phyloP scores from a whole-genome alignment of 108 stramenopile species.

The Skeletonema marinoi region DNA sequence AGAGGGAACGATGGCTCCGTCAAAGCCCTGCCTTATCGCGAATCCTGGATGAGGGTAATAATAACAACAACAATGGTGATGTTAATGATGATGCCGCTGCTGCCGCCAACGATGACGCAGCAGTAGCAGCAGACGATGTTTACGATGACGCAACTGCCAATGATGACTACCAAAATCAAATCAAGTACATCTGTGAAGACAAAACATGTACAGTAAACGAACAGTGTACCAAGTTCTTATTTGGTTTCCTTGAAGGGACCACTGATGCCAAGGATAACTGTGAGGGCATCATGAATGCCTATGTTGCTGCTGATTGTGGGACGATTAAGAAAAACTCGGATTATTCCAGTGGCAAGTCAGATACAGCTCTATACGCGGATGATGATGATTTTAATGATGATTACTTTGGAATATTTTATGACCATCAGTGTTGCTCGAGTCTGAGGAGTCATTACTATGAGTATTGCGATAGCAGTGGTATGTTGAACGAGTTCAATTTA shows the following conservation, averaged over 20 bases:
- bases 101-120: background rate
- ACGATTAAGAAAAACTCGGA: constrained; percentile 36
- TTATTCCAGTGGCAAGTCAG: constrained; percentile 7
- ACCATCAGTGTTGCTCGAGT: constrained; percentile 67
- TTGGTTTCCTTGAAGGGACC: constrained; percentile 80
- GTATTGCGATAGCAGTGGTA: constrained; percentile 63
- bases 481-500: constrained; percentile 57
- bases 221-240: constrained; percentile 66
- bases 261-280: constrained; percentile 85
- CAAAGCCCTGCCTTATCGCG: constrained; percentile 26
- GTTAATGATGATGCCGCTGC: constrained; percentile 3
- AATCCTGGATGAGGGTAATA: constrained; percentile 16
- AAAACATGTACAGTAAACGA: constrained; percentile 53
- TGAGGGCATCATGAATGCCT: constrained; percentile 81
- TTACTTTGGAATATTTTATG: constrained; percentile 60
- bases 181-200: constrained; percentile 22
- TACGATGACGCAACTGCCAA: background rate
- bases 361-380: constrained; percentile 19
- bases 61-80: constrained; percentile 9
- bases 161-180: constrained; percentile 14
- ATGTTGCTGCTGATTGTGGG: constrained; percentile 66
- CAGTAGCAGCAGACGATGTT: constrained; percentile 3
- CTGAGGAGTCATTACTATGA: constrained; percentile 47
- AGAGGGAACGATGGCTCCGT: constrained; percentile 27
- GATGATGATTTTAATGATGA: constrained; percentile 69